Evolutionary conservation across 192 early-diverging fungal species (phyloP).

Genomic region (Entomortierella beljakovae): DNA sequence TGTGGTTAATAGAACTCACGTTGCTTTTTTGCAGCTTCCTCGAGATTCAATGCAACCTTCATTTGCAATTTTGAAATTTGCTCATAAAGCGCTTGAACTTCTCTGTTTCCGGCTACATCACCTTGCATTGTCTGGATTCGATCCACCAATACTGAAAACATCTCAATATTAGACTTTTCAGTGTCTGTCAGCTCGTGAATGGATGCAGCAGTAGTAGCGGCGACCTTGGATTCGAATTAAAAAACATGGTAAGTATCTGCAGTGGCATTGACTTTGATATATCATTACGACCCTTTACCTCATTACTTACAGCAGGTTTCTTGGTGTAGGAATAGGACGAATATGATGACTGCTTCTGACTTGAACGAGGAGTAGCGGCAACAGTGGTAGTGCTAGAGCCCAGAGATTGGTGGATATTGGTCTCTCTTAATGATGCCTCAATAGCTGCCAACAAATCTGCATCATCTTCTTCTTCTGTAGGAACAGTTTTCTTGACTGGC

Average conservation of each 20-base stretch:
- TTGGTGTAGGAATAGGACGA: slow-evolving; percentile 47
- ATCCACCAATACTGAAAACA: slow-evolving; percentile 91
- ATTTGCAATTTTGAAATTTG: slow-evolving; percentile 90
- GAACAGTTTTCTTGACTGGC: slow-evolving; percentile 19
- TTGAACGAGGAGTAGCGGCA: slow-evolving; percentile 24
- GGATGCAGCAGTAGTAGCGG: slow-evolving; percentile 29
- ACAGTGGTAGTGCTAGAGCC: too few species aligned
- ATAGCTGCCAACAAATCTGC: slow-evolving; percentile 81
- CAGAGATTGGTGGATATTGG: slow-evolving; percentile 55
- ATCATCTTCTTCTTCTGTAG: slow-evolving; percentile 71
- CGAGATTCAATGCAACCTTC: slow-evolving; percentile 82
- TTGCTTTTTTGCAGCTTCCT: slow-evolving; percentile 84
- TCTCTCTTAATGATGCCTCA: slow-evolving; percentile 79
- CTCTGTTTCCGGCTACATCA: slow-evolving; percentile 79
- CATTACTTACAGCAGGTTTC: slow-evolving; percentile 33
- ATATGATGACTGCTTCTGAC: slow-evolving; percentile 28
- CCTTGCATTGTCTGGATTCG: slow-evolving; percentile 82
- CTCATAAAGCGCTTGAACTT: slow-evolving; percentile 86
- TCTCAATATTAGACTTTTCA: slow-evolving; percentile 91
- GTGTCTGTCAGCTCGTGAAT: slow-evolving; percentile 77
- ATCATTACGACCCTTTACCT: not conserved
- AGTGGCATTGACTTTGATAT: too few species aligned
- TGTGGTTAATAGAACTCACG: slow-evolving; percentile 55
- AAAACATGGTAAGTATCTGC: not conserved
- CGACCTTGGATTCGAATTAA: slow-evolving; percentile 1